Conservation (phyloP, 2,329 filamentous ascomycete species). For the Aureobasidium sp. region DNA sequence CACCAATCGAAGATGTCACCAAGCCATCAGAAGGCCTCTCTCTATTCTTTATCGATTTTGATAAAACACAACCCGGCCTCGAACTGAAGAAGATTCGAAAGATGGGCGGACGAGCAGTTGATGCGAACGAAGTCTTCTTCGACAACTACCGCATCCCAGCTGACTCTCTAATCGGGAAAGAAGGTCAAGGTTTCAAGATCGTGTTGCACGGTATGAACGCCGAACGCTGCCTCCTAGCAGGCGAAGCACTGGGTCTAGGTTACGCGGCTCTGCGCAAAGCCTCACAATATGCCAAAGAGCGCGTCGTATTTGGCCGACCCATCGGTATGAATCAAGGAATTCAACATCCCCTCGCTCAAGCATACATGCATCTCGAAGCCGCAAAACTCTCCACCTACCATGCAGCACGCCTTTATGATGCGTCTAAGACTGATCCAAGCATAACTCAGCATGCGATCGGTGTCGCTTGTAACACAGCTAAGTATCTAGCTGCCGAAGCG, state of each 20-base stretch:
- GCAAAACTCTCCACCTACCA: slow-evolving; percentile 57
- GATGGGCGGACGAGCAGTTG: slow-evolving; percentile 76
- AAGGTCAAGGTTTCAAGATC: slow-evolving; percentile 67
- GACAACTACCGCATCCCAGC: slow-evolving; percentile 65
- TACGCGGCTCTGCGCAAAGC: slow-evolving; percentile 43
- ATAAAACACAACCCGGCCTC: slow-evolving; percentile 53
- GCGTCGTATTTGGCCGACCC: slow-evolving; percentile 57
- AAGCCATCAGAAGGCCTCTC: slow-evolving; percentile 71
- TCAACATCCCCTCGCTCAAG: slow-evolving; percentile 58
- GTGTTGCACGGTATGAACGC: slow-evolving; percentile 75
- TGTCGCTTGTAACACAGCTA: slow-evolving; percentile 50
- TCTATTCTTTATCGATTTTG: slow-evolving; percentile 73
- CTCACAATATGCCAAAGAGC: slow-evolving; percentile 57
- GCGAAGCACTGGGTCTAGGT: slow-evolving; percentile 44
- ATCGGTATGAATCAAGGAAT: slow-evolving; percentile 63
- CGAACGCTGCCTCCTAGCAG: slow-evolving; percentile 63
- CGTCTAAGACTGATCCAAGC: slow-evolving; percentile 32
- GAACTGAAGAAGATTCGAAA: slow-evolving; percentile 69
- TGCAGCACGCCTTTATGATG: slow-evolving; percentile 52
- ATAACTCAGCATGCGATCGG: slow-evolving; percentile 44
- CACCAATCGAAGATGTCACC: slow-evolving; percentile 56
- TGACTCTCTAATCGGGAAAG: slow-evolving; percentile 59
- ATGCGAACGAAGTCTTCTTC: slow-evolving; percentile 85
- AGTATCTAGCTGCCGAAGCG: slow-evolving; percentile 55
- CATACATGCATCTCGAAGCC: slow-evolving; percentile 57